Conservation (phyloP, 495 filamentous ascomycete genomes). For the Friedmanniomyces simplex region DNA sequence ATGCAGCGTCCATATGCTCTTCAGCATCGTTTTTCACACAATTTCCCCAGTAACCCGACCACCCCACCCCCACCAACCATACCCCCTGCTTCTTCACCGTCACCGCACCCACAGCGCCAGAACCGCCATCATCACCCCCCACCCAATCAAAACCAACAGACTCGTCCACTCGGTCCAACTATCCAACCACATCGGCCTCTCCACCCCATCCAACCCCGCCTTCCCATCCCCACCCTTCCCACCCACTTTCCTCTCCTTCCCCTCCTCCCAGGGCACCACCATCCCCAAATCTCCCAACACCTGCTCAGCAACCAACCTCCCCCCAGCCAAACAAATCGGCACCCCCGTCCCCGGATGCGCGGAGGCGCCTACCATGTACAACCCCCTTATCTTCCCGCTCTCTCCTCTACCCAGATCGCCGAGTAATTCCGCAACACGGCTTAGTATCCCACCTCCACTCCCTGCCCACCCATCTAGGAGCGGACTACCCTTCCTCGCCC, state of each 20-base stretch:
- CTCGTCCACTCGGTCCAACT: slow-evolving; percentile 13
- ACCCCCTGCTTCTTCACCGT: too few relatives aligned
- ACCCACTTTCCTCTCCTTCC: slow-evolving; percentile 12
- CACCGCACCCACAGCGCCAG: not conserved
- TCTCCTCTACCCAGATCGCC: slow-evolving; percentile 19
- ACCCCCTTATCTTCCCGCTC: slow-evolving; percentile 37
- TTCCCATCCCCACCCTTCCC: slow-evolving; percentile 9
- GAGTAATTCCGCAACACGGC: slow-evolving; percentile 3
- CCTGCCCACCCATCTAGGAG: slow-evolving; percentile 3
- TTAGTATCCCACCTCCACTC: slow-evolving; percentile 4
- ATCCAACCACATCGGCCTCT: slow-evolving; percentile 14
- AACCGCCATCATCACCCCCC: not conserved
- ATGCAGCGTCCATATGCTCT: too few relatives aligned
- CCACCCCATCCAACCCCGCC: slow-evolving; percentile 28
- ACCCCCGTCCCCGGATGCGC: slow-evolving; percentile 67
- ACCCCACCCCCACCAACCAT: too few relatives aligned
- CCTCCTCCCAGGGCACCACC: slow-evolving; percentile 34
- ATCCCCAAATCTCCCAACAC: slow-evolving; percentile 37
- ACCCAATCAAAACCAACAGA: not conserved
- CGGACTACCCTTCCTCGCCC: slow-evolving; percentile 2
- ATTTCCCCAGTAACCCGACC: too few relatives aligned
- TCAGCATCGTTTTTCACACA: too few relatives aligned
- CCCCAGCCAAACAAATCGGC: slow-evolving; percentile 55
- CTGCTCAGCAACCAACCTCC: slow-evolving; percentile 50
- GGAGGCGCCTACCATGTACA: slow-evolving; percentile 59